Base-by-base conservation (phyloP, 768 basidiomycete species). In the Hygrophorus russula region DNA sequence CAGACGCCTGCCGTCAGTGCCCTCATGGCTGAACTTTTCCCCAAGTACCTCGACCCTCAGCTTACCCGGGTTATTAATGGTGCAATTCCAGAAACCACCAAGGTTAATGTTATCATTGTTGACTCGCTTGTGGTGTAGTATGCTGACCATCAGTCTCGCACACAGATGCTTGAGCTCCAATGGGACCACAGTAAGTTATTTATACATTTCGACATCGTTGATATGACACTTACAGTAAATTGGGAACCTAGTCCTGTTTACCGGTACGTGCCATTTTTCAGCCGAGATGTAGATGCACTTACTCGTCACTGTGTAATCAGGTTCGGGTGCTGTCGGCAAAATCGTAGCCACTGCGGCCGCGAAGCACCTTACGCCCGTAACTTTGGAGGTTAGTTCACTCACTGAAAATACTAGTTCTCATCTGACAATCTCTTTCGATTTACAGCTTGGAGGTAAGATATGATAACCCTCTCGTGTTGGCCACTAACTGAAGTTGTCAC, bases 261-360 rank as follows among this genome's bases (percentile, higher is more conserved):
- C 82, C 0, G 82, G 79, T 62, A 61, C 44, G 51, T 50, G 9
- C n/a, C 9, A 19, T n/a, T n/a, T 20, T 14, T 32, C 19, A 3
- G 29, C 12, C n/a, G 12, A 14, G 8, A 13, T 14, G 33, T 17
- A 6, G 12, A 18, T 39, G 30, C 39, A n/a, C 46, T 37, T n/a
- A 20, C n/a, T 18, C 0, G 18, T 18, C 3, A 58, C 14, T 41
- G 41, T 71, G 64, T 52, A 35, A 7, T 15, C 32, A 54, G 80
- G 77, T 29, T 65, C 67, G 20, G 70, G 68, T 2, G 69, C 74
- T 19, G 74, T 90, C 6, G 88, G 70, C 0, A 72, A 60, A 48
- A 70, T 92, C 36, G 71, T 92, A 7, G 74, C 80, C 1, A 56
- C 68, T 0, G 87, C 87, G 0, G 89, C 89, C 9, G 86, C 82